A percentile compares a stretch with the other conserved stretches of the same genome.
These are phyloP conservation scores for Populus hybrid DNA, from an alignment of 441 rosid genomes.

Conservation along the genomic window DNA sequence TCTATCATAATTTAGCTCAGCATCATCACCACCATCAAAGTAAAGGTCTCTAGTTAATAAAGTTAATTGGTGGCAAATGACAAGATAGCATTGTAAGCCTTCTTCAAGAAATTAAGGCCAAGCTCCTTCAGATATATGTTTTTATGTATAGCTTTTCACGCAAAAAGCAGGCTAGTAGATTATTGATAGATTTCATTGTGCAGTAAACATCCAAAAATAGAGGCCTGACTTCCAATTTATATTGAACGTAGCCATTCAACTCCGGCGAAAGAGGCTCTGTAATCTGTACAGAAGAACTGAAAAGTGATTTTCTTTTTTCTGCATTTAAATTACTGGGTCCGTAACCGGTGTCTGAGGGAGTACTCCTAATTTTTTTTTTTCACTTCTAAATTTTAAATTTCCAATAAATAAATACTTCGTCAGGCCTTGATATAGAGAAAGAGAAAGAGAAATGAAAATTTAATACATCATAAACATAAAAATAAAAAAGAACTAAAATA, in stretches of 20 bases:
- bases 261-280: conserved; percentile 69
- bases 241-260: conserved; percentile 46
- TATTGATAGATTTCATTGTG: conserved; percentile 54
- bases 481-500: too few relatives aligned
- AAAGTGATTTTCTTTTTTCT: conserved; percentile 64
- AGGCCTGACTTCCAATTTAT: conserved; percentile 37
- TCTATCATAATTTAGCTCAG: conserved; percentile 23
- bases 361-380: conserved; percentile 14
- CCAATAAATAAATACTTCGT: conserved; percentile 5
- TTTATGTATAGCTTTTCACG: conserved; percentile 55
- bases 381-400: conserved; percentile 21
- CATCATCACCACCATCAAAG: conserved; percentile 37
- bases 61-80: conserved; percentile 47
- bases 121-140: conserved; percentile 78
- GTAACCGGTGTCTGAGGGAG: conserved; percentile 33
- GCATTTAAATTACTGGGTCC: conserved; percentile 43
- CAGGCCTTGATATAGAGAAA: too few relatives aligned
- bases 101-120: conserved; percentile 69
- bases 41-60: conserved; percentile 34
- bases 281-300: conserved; percentile 78
- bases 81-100: conserved; percentile 45
- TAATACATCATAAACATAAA: too few relatives aligned
- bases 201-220: conserved; percentile 43
- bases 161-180: conserved; percentile 48
- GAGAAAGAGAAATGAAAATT: too few relatives aligned